Evolutionary conservation across 306 rosid species (phyloP).

Genomic region (Rosa multiflora): DNA sequence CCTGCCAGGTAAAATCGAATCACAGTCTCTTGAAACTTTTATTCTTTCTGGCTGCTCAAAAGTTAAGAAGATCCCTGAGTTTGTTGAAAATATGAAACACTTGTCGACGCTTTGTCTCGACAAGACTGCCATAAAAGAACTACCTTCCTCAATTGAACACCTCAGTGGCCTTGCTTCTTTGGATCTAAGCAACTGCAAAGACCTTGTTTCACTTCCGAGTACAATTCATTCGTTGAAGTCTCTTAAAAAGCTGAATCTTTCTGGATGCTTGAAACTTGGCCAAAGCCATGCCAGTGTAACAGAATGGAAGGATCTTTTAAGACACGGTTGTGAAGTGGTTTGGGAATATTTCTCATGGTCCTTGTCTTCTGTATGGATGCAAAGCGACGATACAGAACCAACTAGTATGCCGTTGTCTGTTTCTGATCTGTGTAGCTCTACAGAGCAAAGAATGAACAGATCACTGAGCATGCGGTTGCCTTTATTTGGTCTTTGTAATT

Average conservation of each 20-base stretch:
- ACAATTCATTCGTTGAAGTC: background rate
- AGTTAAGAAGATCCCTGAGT: background rate
- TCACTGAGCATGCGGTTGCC: no score
- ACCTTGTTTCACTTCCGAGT: background rate
- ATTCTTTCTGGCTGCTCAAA: background rate
- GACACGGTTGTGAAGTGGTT: no score
- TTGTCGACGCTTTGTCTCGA: background rate
- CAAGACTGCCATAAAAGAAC: background rate
- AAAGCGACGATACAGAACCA: no score
- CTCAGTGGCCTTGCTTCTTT: background rate
- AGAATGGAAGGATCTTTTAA: background rate
- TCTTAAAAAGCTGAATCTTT: background rate
- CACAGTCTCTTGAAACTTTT: background rate
- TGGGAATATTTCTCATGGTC: background rate
- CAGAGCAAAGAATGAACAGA: no score
- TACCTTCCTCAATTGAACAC: background rate
- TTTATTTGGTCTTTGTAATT: no score
- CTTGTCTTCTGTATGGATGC: no score
- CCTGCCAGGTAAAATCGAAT: background rate
- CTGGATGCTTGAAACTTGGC: background rate
- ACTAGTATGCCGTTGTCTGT: no score
- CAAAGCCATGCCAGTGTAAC: background rate
- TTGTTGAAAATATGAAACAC: background rate
- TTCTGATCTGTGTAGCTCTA: no score
- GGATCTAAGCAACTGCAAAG: slow-evolving; percentile 1